Conservation (phyloP, 1,284 basidiomycete genomes). For the Leccinum pallidistipes region DNA sequence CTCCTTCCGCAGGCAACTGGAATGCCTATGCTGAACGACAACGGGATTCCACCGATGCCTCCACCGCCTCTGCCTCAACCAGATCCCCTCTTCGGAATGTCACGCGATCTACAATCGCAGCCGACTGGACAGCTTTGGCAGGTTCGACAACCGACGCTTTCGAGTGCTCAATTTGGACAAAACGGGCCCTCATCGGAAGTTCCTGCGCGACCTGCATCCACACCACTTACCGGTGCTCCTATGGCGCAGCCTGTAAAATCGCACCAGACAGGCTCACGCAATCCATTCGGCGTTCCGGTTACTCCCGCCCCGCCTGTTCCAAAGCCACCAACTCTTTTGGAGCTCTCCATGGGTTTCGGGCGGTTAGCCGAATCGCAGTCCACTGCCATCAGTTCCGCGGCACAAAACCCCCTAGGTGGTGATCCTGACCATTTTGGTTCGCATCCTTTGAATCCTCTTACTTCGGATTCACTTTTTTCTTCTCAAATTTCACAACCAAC, state of each 20-base stretch:
- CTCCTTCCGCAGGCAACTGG: constrained; percentile 71
- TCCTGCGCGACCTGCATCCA: constrained; percentile 66
- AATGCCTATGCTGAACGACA: constrained; percentile 68
- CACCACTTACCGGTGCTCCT: constrained; percentile 55
- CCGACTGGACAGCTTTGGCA: constrained; percentile 5
- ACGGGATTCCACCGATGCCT: constrained; percentile 39
- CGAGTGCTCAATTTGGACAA: constrained; percentile 14
- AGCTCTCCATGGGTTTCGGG: constrained; percentile 62
- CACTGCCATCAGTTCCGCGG: constrained; percentile 1
- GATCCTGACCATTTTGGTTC: constrained; percentile 16
- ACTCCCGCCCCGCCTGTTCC: constrained; percentile 69
- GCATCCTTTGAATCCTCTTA: constrained; percentile 33
- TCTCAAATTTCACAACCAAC: constrained; percentile 46
- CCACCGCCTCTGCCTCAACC: constrained; percentile 11
- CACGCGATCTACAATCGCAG: constrained; percentile 12
- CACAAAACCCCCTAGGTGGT: constrained; percentile 1
- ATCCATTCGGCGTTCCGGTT: constrained; percentile 87
- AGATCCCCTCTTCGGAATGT: constrained; percentile 14
- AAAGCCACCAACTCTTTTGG: constrained; percentile 78
- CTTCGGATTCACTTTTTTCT: constrained; percentile 52
- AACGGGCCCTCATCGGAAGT: constrained; percentile 24
- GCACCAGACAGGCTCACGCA: constrained; percentile 92
- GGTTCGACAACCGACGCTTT: constrained; percentile 7
- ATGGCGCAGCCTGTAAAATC: constrained; percentile 67
- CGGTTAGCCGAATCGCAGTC: constrained; percentile 33